These are phyloP conservation scores for Botryotinia globosa DNA, from an alignment of 2,329 filamentous ascomycete genomes.

Conservation along the genomic window DNA sequence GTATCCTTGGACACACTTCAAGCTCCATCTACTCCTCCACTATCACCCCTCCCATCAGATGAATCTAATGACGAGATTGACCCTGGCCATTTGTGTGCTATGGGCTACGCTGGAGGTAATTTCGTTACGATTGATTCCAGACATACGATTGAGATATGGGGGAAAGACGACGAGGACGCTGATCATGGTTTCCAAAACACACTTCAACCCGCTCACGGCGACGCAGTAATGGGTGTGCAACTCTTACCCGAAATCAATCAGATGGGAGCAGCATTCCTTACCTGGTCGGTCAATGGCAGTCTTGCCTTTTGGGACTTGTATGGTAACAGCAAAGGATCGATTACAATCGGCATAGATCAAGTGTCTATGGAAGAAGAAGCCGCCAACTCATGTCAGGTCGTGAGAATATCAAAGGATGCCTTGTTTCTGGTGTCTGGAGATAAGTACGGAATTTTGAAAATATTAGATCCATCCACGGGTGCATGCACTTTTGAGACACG, in stretches of 20 bases:
- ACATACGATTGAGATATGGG: constrained; percentile 66
- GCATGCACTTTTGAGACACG: constrained; percentile 68
- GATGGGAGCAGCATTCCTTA: constrained; percentile 72
- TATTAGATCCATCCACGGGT: constrained; percentile 61
- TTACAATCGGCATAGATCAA: constrained; percentile 69
- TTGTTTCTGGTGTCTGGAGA: constrained; percentile 78
- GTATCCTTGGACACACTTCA: constrained; percentile 48
- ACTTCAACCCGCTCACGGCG: constrained; percentile 60
- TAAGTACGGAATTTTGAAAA: constrained; percentile 75
- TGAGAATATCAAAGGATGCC: constrained; percentile 58
- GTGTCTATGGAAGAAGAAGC: constrained; percentile 49
- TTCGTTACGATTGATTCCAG: constrained; percentile 74
- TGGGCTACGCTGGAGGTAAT: constrained; percentile 65
- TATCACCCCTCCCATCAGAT: constrained; percentile 32
- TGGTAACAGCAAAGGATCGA: constrained; percentile 63
- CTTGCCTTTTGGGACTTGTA: constrained; percentile 80
- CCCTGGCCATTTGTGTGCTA: constrained; percentile 54
- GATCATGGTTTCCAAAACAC: constrained; percentile 43
- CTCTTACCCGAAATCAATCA: constrained; percentile 59
- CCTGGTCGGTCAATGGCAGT: constrained; percentile 79
- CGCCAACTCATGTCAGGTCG: constrained; percentile 58
- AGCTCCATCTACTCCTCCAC: constrained; percentile 35
- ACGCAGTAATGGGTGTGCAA: constrained; percentile 70
- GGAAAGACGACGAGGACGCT: constrained; percentile 36
- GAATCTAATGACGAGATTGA: constrained; percentile 24